Base-by-base conservation (phyloP, 1,284 basidiomycete species). In the Ustilago tritici region DNA sequence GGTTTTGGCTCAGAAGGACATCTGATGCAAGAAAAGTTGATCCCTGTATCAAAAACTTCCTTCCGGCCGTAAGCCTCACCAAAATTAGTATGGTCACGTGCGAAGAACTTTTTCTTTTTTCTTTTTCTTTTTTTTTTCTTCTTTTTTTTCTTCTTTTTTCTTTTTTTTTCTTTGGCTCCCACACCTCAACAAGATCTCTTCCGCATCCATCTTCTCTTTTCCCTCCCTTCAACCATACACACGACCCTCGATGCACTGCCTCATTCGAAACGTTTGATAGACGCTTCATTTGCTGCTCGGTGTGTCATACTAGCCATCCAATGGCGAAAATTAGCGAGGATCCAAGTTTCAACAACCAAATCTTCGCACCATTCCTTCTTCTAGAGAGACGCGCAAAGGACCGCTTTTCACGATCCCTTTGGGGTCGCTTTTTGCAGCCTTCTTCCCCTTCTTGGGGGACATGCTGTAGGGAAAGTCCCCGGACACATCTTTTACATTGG, bases 401-500 rank as follows among this genome's bases (percentile, higher is more conserved):
- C 76, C 76, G 76, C 76, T 77, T 70, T 36, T 28, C 32, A 50
- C 41, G 50, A 43, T 69, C 59, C 19, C n/a, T 35, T 19, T 14
- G 57, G 28, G 40, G 43, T 62, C 58, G 28, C 14, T 34, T 54
- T 70, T 78, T 78, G 76, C 76, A 78, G 76, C 76, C 76, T 60
- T 70, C 61, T 62, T 15, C 58, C 41, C 43, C 43, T 34, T 14
- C 23, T 47, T 19, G n/a, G 36, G n/a, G 54, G 68, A 74, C 76
- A 78, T 61, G 76, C 76, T 78, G 76, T 74, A 78, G 76, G 76
- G 76, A 78, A 78, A 78, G 76, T 78, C 76, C 76, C 76, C 76
- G 76, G 76, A 78, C 76, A 77, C 75, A 77, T 73, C 75, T 72
- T 40, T 28, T 47, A 8, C 10, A 36, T 23, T 34, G 19, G 35